Conservation (phyloP, 306 rosid species). For the Quercus mongolica region DNA sequence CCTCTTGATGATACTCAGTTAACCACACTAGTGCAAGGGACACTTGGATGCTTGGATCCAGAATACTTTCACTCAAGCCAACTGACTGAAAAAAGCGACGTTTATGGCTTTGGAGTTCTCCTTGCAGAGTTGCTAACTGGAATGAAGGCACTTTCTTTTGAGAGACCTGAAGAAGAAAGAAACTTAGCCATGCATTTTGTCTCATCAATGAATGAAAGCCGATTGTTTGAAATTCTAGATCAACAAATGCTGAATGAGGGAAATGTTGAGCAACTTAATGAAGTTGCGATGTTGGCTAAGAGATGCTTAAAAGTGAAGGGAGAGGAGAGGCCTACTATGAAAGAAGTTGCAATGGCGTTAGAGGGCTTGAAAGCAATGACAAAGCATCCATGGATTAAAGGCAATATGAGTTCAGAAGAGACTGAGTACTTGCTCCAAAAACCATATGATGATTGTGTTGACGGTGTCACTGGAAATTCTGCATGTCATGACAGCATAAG, state of each 20-base stretch:
- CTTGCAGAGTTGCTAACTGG: constrained; percentile 37
- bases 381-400: constrained; percentile 12
- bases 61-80: constrained; percentile 33
- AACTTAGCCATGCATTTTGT: constrained; percentile 21
- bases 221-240: constrained; percentile 22
- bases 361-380: constrained; percentile 21
- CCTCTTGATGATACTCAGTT: constrained; percentile 36
- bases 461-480: too few relatives aligned
- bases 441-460: too few relatives aligned
- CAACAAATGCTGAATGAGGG: constrained; percentile 6
- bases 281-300: constrained; percentile 23
- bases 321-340: constrained; percentile 48
- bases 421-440: background rate
- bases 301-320: constrained; percentile 31
- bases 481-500: too few relatives aligned
- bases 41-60: constrained; percentile 44
- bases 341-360: constrained; percentile 41
- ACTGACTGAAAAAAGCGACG: constrained; percentile 67
- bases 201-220: constrained; percentile 22
- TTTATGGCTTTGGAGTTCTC: constrained; percentile 64
- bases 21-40: constrained; percentile 47
- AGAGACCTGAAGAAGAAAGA: constrained; percentile 13
- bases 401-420: constrained; percentile 4
- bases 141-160: constrained; percentile 25
- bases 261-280: constrained; percentile 20